These are phyloP conservation scores for Wallacemonas collosoma DNA, from an alignment of 208 protist genomes.

Conservation along the genomic window DNA sequence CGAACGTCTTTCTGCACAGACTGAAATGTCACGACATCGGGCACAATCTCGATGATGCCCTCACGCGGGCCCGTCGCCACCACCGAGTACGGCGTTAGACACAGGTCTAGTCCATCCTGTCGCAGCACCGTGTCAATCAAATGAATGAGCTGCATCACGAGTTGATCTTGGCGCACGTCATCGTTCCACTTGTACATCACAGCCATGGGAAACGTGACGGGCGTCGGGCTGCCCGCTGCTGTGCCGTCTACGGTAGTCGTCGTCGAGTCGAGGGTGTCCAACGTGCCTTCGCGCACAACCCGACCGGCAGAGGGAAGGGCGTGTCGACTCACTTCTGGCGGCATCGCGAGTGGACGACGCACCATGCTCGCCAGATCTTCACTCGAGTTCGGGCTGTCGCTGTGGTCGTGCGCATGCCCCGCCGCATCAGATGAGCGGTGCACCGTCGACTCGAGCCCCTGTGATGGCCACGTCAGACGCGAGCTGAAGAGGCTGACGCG, in stretches of 20 bases:
- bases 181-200: slow-evolving; percentile 96
- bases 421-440: no score
- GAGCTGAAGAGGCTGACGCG: slow-evolving; percentile 43
- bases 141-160: slow-evolving; percentile 94
- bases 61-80: slow-evolving; percentile 78
- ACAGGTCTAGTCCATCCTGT: slow-evolving; percentile 93
- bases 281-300: no score
- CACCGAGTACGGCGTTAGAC: slow-evolving; percentile 94
- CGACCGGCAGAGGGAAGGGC: no score
- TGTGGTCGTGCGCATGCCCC: neutral
- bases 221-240: neutral
- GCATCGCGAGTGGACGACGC: slow-evolving; percentile 12
- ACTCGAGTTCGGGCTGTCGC: neutral
- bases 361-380: neutral
- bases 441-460: no score
- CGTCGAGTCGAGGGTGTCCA: no score
- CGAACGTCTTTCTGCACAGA: slow-evolving; percentile 76
- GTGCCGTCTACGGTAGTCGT: no score
- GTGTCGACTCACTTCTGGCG: neutral
- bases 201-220: slow-evolving; percentile 13
- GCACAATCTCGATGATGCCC: slow-evolving; percentile 87
- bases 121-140: slow-evolving; percentile 93
- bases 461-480: neutral
- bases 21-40: slow-evolving; percentile 81
- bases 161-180: slow-evolving; percentile 97